phyloP scores from a whole-genome alignment of 1,284 basidiomycete species.

The Pisolithus thermaeus region DNA sequence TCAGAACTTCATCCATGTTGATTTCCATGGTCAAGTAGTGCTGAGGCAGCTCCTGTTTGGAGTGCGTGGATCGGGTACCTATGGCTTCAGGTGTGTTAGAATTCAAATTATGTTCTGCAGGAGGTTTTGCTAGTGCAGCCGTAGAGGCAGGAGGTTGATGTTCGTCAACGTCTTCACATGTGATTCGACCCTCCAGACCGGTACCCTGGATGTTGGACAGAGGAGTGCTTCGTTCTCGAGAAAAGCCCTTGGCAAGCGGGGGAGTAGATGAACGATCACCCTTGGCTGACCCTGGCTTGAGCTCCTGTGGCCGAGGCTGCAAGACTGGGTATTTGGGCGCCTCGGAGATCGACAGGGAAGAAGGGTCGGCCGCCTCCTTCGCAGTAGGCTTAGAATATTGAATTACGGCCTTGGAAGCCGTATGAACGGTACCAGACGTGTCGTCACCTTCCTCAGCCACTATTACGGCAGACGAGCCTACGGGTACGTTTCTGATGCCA shows the following conservation, averaged over 20 bases:
- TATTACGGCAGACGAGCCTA: conserved; percentile 86
- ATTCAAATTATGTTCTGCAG: conserved; percentile 81
- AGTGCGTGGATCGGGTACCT: conserved; percentile 84
- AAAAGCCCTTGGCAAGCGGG: conserved; percentile 95
- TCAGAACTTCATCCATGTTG: conserved; percentile 95
- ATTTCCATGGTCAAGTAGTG: conserved; percentile 96
- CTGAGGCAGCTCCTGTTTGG: conserved; percentile 93
- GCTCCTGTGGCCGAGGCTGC: conserved; percentile 35
- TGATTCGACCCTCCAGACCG: conserved; percentile 91
- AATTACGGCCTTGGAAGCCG: conserved; percentile 39
- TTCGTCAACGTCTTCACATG: conserved; percentile 91
- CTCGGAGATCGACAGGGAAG: conserved; percentile 25
- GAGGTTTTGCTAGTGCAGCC: conserved; percentile 27
- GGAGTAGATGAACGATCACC: conserved; percentile 89
- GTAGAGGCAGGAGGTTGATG: conserved; percentile 59
- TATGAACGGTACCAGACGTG: conserved; percentile 71
- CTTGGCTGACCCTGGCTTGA: conserved; percentile 51
- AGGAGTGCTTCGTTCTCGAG: conserved; percentile 91
- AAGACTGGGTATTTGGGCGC: conserved; percentile 38
- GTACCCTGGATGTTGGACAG: conserved; percentile 89
- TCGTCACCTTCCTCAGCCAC: conserved; percentile 94
- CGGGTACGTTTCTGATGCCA: conserved; percentile 82
- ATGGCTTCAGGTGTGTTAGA: conserved; percentile 95
- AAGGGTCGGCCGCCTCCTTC: conserved; percentile 34
- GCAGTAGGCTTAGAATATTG: conserved; percentile 26